A percentile compares a stretch with the other conserved stretches of the same genome.
Evolutionary conservation across 2,329 filamentous ascomycete genomes (phyloP).

Genomic region (Podosphaera fusca): DNA sequence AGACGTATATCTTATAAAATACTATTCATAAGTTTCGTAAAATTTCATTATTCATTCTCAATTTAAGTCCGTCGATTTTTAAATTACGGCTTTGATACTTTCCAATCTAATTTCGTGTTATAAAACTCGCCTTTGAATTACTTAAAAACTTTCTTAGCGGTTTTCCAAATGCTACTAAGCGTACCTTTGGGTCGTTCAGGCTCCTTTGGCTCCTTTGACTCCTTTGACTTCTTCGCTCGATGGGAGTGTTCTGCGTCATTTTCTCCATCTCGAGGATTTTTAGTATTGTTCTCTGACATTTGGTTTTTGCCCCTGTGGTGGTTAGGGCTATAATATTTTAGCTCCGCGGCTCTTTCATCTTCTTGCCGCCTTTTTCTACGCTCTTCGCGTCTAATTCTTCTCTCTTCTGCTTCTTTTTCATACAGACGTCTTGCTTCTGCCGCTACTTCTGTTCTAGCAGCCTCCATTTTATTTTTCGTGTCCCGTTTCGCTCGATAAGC

Average conservation of each 20-base stretch:
- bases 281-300: too few species aligned
- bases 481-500: neutral
- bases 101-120: too few species aligned
- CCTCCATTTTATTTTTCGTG: neutral
- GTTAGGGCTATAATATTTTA: too few species aligned
- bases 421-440: neutral
- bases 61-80: too few species aligned
- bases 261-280: neutral
- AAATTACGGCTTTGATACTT: too few species aligned
- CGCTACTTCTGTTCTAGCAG: neutral
- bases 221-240: conserved; percentile 3
- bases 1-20: too few species aligned
- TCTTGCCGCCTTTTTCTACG: neutral
- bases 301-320: too few species aligned
- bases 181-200: conserved; percentile 2
- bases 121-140: neutral
- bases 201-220: conserved; percentile 4
- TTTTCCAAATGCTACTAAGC: conserved; percentile 4
- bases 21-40: too few species aligned
- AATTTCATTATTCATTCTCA: too few species aligned
- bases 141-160: conserved; percentile 5
- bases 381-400: neutral
- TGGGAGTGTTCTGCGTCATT: conserved; percentile 1
- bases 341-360: neutral
- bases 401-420: neutral